Percentiles rank a stretch among this genome's conserved stretches.
Conservation (phyloP, 2,329 filamentous ascomycete species). For the Aaosphaeria pasadenensis region DNA sequence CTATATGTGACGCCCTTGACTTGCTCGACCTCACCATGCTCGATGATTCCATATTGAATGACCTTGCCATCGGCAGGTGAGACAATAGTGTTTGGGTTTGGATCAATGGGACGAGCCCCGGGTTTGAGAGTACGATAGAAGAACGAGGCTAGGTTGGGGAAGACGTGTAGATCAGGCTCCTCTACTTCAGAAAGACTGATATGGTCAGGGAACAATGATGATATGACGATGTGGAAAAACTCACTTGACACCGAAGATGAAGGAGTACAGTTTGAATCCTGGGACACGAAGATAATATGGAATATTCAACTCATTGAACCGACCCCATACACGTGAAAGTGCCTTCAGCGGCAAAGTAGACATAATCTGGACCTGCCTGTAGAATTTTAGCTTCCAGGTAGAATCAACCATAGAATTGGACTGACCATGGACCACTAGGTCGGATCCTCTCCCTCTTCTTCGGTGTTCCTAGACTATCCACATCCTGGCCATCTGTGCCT, state of each 20-base stretch:
- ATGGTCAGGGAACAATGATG: constrained; percentile 38
- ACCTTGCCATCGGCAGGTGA: constrained; percentile 89
- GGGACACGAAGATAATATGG: constrained; percentile 85
- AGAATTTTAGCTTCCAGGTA: background rate
- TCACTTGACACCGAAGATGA: constrained; percentile 81
- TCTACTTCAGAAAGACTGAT: constrained; percentile 75
- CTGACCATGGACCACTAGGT: constrained; percentile 79
- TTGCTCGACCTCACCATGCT: constrained; percentile 93
- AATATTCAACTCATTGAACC: constrained; percentile 84
- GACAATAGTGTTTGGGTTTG: constrained; percentile 73
- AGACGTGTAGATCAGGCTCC: constrained; percentile 83
- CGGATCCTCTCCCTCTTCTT: constrained; percentile 62
- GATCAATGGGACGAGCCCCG: constrained; percentile 79
- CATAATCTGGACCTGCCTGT: constrained; percentile 84
- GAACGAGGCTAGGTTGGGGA: constrained; percentile 91
- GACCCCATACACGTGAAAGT: constrained; percentile 83
- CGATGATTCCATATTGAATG: constrained; percentile 87
- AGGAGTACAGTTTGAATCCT: constrained; percentile 89
- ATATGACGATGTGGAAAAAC: constrained; percentile 4
- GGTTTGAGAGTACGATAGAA: constrained; percentile 96
- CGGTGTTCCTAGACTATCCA: constrained; percentile 40
- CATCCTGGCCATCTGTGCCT: constrained; percentile 47
- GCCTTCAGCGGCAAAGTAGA: constrained; percentile 89
- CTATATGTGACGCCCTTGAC: constrained; percentile 99
- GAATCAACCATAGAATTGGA: background rate